Percentiles rank a stretch among this genome's conserved stretches.
These are phyloP conservation scores for Heritiera littoralis DNA, from an alignment of 345 rosid genomes.

Conservation along the genomic window DNA sequence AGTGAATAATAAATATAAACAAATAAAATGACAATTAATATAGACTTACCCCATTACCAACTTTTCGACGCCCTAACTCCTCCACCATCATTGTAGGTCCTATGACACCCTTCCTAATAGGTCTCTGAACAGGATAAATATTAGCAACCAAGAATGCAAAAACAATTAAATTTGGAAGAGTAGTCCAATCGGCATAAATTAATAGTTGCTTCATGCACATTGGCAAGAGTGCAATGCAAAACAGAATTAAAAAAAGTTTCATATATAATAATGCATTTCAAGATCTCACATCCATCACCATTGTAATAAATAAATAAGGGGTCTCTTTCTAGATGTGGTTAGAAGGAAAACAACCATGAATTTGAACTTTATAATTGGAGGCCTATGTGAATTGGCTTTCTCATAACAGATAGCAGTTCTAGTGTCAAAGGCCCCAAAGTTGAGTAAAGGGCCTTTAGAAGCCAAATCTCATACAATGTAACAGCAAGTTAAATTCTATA, in stretches of 20 bases:
- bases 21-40: not conserved
- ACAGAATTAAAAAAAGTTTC: not conserved
- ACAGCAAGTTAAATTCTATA: not conserved
- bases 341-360: constrained; percentile 4
- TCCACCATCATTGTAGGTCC: constrained; percentile 80
- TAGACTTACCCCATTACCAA: constrained; percentile 56
- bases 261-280: not conserved
- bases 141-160: not conserved
- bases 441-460: constrained; percentile 2
- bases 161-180: not conserved
- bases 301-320: not conserved
- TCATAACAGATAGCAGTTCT: not conserved
- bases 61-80: constrained; percentile 76
- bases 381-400: not conserved
- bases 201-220: not conserved
- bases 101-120: constrained; percentile 80
- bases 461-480: not conserved
- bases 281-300: constrained; percentile 3
- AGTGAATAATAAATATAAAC: not conserved
- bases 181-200: not conserved
- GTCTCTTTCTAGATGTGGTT: not conserved
- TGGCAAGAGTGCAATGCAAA: not conserved
- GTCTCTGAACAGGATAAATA: constrained; percentile 46
- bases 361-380: not conserved
- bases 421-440: constrained; percentile 9